Evolutionary conservation across 139 green algal species (phyloP), one percentile per base, ranked within the genome.

Genomic region (Coelastrella sp.): DNA sequence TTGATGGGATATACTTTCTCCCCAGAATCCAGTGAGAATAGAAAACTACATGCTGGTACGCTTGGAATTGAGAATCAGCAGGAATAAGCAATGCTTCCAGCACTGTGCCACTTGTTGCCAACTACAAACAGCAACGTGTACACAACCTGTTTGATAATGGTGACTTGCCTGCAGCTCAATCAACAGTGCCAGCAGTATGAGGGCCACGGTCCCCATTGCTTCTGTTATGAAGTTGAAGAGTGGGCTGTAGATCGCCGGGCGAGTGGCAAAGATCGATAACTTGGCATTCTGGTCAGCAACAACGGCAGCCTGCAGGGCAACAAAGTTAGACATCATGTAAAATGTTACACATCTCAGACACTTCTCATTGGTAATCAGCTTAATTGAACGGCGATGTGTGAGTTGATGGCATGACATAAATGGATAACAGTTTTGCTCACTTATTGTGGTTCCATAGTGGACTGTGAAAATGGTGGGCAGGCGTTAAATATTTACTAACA

Each of bases 201-300:
- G 81, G 5, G 66, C 91, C 20, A 54, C 60, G 0, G 90, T 92
- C 23, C 90, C 80, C 75, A 93, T 92, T 0, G 58, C 78, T 71
- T 94, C 92, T 16, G 91, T 83, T 13, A 93, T 73, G 58, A 94
- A 86, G 90, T 96, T 96, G 83, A 85, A 92, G 11, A 96, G 58
- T 0, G 95, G 95, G 0, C 83, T 80, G 88, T 95, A 94, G 78
- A 97, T 95, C 65, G 94, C 95, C 3, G 95, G 95, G 5, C 95
- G 89, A 5, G 95, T 97, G 57, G 89, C 90, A 60, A 97, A 97
- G 66, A 97, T 93, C 20, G 78, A 88, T 19, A 97, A 92, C 89
- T 97, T 97, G 54, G 85, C 90, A 65, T 96, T 96, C 86, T 97
- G 93, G 82, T 97, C 95, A 0, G 95, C 95, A 10, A 94, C 80